Percentiles rank a stretch among this genome's conserved stretches.
phyloP scores from a whole-genome alignment of 2,329 filamentous ascomycete species.

The Coniochaeta sp. region DNA sequence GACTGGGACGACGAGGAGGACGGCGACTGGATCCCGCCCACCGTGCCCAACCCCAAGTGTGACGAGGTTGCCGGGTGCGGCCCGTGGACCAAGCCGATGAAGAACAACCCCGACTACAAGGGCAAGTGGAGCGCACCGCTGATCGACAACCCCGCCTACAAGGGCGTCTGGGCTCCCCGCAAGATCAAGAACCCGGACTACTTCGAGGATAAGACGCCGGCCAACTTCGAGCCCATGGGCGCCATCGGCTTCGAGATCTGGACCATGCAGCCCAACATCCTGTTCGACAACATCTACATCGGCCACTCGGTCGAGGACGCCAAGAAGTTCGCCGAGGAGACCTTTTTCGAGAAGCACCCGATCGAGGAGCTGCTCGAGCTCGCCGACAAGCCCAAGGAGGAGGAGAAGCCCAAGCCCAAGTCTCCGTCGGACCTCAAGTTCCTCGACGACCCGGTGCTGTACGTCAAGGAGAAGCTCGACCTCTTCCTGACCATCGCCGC shows the following conservation, averaged over 20 bases:
- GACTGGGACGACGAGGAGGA: constrained; percentile 99
- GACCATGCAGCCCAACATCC: constrained; percentile 99
- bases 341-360: constrained; percentile 81
- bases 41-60: constrained; percentile 93
- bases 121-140: constrained; percentile 92
- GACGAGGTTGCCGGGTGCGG: constrained; percentile 89
- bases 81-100: constrained; percentile 85
- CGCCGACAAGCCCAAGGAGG: constrained; percentile 69
- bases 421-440: constrained; percentile 76
- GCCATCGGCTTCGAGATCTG: constrained; percentile 99
- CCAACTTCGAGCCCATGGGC: constrained; percentile 97
- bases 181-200: constrained; percentile 97
- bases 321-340: constrained; percentile 79
- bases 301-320: constrained; percentile 94
- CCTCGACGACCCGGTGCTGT: constrained; percentile 81
- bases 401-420: constrained; percentile 50
- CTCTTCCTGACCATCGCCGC: constrained; percentile 81
- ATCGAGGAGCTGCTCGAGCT: constrained; percentile 76
- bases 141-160: constrained; percentile 97
- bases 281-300: constrained; percentile 99
- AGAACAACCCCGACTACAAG: constrained; percentile 95
- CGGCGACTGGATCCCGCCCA: constrained; percentile 90
- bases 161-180: constrained; percentile 87
- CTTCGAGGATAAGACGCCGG: constrained; percentile 93
- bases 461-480: constrained; percentile 86